These are phyloP conservation scores for Ogataea trehaloabstinens DNA, from an alignment of 805 yeast genomes.

Conservation along the genomic window DNA sequence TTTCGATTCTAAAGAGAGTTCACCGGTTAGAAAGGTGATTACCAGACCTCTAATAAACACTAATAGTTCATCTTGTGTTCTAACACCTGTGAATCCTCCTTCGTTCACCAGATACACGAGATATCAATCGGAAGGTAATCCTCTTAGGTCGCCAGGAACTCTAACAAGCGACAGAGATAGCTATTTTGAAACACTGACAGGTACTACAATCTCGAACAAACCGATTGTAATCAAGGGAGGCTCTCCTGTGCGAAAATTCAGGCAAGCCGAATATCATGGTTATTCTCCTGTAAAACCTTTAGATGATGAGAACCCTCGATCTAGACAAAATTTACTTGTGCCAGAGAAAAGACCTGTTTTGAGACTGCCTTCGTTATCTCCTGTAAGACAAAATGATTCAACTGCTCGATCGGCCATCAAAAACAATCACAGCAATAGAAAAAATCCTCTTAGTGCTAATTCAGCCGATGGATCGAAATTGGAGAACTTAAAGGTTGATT, in stretches of 20 bases:
- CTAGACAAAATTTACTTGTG: background rate
- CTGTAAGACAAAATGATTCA: background rate
- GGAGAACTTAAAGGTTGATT: background rate
- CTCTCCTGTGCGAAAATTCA: constrained; percentile 21
- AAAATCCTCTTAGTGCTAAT: background rate
- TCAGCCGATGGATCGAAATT: background rate
- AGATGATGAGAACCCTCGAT: background rate
- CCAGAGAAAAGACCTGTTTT: background rate
- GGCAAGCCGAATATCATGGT: background rate
- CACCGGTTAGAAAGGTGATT: constrained; percentile 14
- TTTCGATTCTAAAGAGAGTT: constrained; percentile 23
- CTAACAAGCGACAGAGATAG: background rate
- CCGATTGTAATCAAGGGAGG: constrained; percentile 30
- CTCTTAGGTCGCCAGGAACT: background rate
- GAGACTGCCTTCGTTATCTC: constrained; percentile 2
- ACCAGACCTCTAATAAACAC: background rate
- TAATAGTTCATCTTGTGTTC: background rate
- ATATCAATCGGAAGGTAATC: background rate
- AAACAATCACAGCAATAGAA: background rate
- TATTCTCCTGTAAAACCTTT: background rate
- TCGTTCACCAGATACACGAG: constrained; percentile 6
- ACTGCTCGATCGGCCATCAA: background rate
- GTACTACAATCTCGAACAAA: constrained; percentile 23
- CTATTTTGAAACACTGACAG: constrained; percentile 7
- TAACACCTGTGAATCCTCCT: constrained; percentile 16